Conservation (phyloP, 345 rosid species). For the Pugionium dolabratum region DNA sequence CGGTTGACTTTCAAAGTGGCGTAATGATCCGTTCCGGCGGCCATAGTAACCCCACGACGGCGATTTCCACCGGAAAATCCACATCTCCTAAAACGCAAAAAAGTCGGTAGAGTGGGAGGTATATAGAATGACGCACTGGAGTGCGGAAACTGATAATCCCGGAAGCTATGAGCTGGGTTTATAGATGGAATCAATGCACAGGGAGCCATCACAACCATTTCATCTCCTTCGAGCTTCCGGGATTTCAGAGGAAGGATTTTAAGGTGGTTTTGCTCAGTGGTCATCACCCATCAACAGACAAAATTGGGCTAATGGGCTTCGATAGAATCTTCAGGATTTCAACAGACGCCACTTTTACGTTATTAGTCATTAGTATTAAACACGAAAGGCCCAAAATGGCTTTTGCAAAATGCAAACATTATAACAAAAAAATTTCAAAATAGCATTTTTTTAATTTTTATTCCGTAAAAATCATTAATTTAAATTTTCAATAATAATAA, state of each 20-base stretch:
- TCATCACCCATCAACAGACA: conserved; percentile 1
- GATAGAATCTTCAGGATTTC: not conserved
- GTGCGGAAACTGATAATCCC: not conserved
- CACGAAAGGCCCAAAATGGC: not conserved
- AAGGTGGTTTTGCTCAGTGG: conserved; percentile 34
- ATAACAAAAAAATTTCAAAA: too few species aligned
- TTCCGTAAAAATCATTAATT: too few species aligned
- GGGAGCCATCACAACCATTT: conserved; percentile 17
- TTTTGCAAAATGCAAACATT: not conserved
- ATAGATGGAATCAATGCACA: conserved; percentile 4
- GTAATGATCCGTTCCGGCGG: conserved; percentile 60
- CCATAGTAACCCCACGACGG: conserved; percentile 42
- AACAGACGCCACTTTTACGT: not conserved
- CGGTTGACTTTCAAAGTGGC: conserved; percentile 47
- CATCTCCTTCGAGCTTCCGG: conserved; percentile 26
- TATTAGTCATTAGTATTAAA: too few species aligned
- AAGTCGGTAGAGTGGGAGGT: conserved; percentile 11
- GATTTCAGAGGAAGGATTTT: conserved; percentile 21
- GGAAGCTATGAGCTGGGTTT: conserved; percentile 24
- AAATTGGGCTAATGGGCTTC: not conserved
- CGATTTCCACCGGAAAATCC: conserved; percentile 22
- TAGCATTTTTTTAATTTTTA: too few species aligned
- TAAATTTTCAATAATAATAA: too few species aligned
- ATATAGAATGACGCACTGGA: not conserved
- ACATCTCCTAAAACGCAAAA: conserved; percentile 17